Base-by-base conservation (phyloP, 768 basidiomycete genomes). In the Phylloporus scabripes region DNA sequence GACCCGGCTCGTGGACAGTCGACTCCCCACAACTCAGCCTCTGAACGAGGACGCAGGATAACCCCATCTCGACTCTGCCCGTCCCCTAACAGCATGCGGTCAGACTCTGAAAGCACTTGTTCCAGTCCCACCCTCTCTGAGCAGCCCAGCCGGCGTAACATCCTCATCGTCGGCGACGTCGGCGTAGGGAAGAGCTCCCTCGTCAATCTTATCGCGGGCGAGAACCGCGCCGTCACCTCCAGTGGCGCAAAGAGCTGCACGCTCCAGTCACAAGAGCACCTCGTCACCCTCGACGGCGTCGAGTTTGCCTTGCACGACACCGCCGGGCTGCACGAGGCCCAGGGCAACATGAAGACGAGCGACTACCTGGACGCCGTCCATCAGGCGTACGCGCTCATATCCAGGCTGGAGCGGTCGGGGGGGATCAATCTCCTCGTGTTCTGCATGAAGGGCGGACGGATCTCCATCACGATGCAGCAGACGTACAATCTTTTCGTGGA, bases 111-210 rank as follows among this genome's bases (percentile, higher is more conserved):
- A 18, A 52, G 53, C 47, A 10, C 12, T 7, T 55, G 48, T 52
- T 52, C 61, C 14, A 53, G 52, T 26, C 52, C 52, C 48, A 53
- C 42, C 38, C 5, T 28, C 39, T 46, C 47, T 28, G 49, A 59
- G 4, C 20, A 17, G 5, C 40, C 44, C 34, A 40, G n/a, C 20
- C 61, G 46, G 31, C 61, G 61, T 11, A 64, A 64, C 33, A 33
- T 66, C 41, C 47, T 64, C 32, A 64, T 64, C 29, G 49, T 64
- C 10, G 63, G 63, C 29, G 63, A 64, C 32, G 56, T 63, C 15
- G 63, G 63, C 23, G 50, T 56, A 15, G 67, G 69, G 9, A 75
- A 75, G 52, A 74, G 72, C 49, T 71, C 70, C 4, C 60, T 74
- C 38, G 53, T 75, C 46, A 75, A 74, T 49, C 66, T 75, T 56